phyloP scores from a whole-genome alignment of 495 filamentous ascomycete genomes.

The Hypomontagnella monticulosa region DNA sequence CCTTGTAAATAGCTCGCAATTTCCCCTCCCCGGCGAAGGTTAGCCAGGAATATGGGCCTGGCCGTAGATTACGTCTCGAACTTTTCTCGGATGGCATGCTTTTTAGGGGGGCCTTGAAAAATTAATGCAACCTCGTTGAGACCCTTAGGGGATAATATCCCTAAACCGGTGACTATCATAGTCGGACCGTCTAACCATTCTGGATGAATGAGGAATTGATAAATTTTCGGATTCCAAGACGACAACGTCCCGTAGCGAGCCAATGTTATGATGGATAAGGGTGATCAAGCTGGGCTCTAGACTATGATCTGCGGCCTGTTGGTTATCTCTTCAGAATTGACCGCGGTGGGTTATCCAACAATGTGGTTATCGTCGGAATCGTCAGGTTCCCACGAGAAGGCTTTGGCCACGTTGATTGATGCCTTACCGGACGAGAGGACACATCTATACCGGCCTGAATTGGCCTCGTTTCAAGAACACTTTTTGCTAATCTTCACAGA shows the following conservation, averaged over 20 bases:
- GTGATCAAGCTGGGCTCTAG: slow-evolving; percentile 2
- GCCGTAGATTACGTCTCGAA: slow-evolving; percentile 6
- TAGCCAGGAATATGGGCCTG: slow-evolving; percentile 8
- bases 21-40: not conserved
- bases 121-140: slow-evolving; percentile 23
- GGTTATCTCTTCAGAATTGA: slow-evolving; percentile 12
- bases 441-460: slow-evolving; percentile 15
- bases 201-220: slow-evolving; percentile 31
- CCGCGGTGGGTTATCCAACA: slow-evolving; percentile 5
- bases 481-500: slow-evolving; percentile 19
- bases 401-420: slow-evolving; percentile 34
- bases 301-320: slow-evolving; percentile 12
- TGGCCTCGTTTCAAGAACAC: slow-evolving; percentile 12
- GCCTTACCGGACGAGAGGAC: slow-evolving; percentile 38
- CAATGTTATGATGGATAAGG: slow-evolving; percentile 15
- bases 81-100: slow-evolving; percentile 13
- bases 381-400: slow-evolving; percentile 19
- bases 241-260: slow-evolving; percentile 26
- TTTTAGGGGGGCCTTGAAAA: slow-evolving; percentile 12
- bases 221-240: slow-evolving; percentile 14
- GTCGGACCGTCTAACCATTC: slow-evolving; percentile 28
- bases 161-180: slow-evolving; percentile 16
- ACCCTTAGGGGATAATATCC: slow-evolving; percentile 8
- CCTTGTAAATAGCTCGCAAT: slow-evolving; percentile 32
- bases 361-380: slow-evolving; percentile 15